Base-by-base conservation (phyloP, 179 eudicot genomes). In the Drosera spatulata region DNA sequence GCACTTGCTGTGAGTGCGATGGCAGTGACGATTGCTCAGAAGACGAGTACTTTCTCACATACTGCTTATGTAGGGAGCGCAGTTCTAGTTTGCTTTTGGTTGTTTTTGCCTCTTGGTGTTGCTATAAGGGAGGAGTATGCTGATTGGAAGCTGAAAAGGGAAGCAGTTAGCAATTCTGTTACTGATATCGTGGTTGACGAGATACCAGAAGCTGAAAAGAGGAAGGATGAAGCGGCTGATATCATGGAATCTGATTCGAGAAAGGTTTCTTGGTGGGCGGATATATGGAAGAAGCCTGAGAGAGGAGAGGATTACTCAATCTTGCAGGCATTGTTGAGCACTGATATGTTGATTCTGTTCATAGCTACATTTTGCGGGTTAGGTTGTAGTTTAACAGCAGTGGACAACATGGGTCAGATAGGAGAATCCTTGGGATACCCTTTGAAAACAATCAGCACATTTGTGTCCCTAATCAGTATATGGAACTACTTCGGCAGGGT, bases 401-500 rank as follows among this genome's bases (percentile, higher is more conserved):
- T 83, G 3, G 95, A 86, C 44, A 86, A 86, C 57, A 55, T 86
- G 63, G 95, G 95, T 10, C 89, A 86, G 61, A 86, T 86, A 4
- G 95, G 89, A 1, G 89, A 81, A 6, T 81, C 89, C 4, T 61
- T 83, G 14, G 83, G 87, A 22, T 86, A 86, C 63, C 87, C 87
- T 0, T 60, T 56, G 3, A 84, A 81, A 50, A 81, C 87, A 1
- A 54, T 79, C 3, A 84, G 75, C 33, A 56, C 95, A 47, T 86
- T 86, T 22, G 85, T 86, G 9, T 86, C 89, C 0, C 72, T 86
- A 6, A 65, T 83, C 12, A 86, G 95, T 60, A 84, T 84, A 41
- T 86, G 87, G 95, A 86, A 84, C 63, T 84, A 71, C 48, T 86
- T 86, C 46, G 95, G 87, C 0, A 53, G 87, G 9, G 86, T 86